These are phyloP conservation scores for Helianthus annuus DNA, from an alignment of 129 eudicot genomes.

Conservation along the genomic window DNA sequence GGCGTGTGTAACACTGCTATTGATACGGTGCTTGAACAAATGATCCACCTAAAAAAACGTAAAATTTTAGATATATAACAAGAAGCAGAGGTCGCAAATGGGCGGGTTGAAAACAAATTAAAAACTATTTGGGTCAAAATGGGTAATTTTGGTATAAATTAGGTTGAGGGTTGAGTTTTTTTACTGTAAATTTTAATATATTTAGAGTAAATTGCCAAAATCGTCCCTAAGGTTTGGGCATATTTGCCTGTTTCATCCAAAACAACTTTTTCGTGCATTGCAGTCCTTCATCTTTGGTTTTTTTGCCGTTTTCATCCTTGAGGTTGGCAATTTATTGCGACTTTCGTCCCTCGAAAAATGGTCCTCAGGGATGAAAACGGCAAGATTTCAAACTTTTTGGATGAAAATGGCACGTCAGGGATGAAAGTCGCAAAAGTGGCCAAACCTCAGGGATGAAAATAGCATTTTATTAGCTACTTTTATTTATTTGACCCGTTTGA, in stretches of 20 bases:
- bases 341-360: too few species aligned
- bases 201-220: background rate
- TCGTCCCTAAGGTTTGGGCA: too few species aligned
- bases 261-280: too few species aligned
- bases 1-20: conserved; percentile 81
- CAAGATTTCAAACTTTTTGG: too few species aligned
- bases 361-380: too few species aligned
- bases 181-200: background rate
- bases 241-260: too few species aligned
- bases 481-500: background rate
- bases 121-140: background rate
- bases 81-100: background rate
- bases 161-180: background rate
- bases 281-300: too few species aligned
- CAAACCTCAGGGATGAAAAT: too few species aligned
- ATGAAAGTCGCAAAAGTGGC: too few species aligned
- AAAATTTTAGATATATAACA: conserved; percentile 9
- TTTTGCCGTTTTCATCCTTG: too few species aligned
- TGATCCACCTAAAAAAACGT: conserved; percentile 75
- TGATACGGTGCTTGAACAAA: conserved; percentile 85
- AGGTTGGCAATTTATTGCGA: too few species aligned
- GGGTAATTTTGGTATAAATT: background rate
- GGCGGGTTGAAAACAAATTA: background rate
- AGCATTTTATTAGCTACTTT: background rate
- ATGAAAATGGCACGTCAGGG: too few species aligned